Percentiles rank a stretch among this genome's conserved stretches.
phyloP scores from a whole-genome alignment of 208 protist genomes.

The Trypanosoma avium region DNA sequence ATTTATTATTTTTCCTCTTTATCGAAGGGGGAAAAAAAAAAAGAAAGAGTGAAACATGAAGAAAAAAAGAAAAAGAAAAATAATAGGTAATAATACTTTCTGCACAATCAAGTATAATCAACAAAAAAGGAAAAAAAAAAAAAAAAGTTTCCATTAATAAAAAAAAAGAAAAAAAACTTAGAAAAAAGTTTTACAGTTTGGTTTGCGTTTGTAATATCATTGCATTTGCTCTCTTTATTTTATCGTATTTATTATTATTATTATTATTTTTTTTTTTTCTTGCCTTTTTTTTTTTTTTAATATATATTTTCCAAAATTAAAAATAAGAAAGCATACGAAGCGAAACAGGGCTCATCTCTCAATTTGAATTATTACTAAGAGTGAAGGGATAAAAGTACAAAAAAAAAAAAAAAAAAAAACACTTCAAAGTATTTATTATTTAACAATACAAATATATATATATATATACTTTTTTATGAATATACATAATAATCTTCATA shows the following conservation, averaged over 20 bases:
- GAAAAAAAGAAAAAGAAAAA: constrained; percentile 6
- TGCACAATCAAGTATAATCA: too few species aligned
- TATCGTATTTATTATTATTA: neutral
- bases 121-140: neutral
- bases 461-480: too few species aligned
- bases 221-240: neutral
- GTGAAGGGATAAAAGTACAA: too few species aligned
- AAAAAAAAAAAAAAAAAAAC: too few species aligned
- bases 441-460: too few species aligned
- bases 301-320: neutral
- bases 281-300: neutral
- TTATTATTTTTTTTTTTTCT: neutral
- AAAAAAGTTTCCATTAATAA: neutral
- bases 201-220: neutral
- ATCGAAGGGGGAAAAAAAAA: neutral
- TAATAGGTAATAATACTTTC: constrained; percentile 9
- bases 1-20: too few species aligned
- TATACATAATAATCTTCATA: too few species aligned
- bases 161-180: constrained; percentile 1
- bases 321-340: too few species aligned
- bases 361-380: too few species aligned
- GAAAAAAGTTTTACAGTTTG: neutral
- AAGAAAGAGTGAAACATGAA: constrained; percentile 1
- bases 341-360: too few species aligned
- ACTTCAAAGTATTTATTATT: too few species aligned